Evolutionary conservation across 805 yeast genomes (phyloP).

Genomic region (Hanseniaspora lachancei): DNA sequence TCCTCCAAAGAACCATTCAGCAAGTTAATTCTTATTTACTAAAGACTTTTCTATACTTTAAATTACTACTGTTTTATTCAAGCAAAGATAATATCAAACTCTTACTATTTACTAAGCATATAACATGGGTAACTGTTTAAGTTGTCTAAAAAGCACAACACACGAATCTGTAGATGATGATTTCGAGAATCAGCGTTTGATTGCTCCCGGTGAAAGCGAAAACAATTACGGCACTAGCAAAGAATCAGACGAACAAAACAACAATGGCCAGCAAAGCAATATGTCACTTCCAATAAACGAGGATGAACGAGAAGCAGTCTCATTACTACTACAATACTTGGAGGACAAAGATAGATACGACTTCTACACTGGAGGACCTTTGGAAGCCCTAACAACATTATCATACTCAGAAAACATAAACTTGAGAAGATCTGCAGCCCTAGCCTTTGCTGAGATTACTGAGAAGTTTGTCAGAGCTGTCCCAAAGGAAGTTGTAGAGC

Average conservation of each 20-base stretch:
- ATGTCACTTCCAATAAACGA: slow-evolving; percentile 66
- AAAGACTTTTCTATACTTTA: too few relatives aligned
- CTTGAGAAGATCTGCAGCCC: slow-evolving; percentile 89
- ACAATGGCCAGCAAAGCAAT: slow-evolving; percentile 16
- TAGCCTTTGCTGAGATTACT: slow-evolving; percentile 96
- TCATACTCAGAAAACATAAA: slow-evolving; percentile 93
- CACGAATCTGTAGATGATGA: not conserved
- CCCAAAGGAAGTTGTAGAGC: slow-evolving; percentile 81
- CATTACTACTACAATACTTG: slow-evolving; percentile 72
- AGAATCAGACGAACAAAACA: slow-evolving; percentile 32
- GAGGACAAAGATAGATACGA: slow-evolving; percentile 68
- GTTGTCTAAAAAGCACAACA: slow-evolving; percentile 27
- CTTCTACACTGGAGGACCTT: slow-evolving; percentile 72
- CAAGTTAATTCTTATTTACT: too few relatives aligned
- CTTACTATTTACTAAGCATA: not conserved
- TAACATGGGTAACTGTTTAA: slow-evolving; percentile 41
- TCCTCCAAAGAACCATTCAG: too few relatives aligned
- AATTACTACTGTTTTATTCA: too few relatives aligned
- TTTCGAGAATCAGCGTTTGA: slow-evolving; percentile 5
- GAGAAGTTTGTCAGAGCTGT: slow-evolving; percentile 91
- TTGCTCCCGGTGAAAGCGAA: not conserved
- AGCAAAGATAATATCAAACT: too few relatives aligned
- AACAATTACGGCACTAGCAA: slow-evolving; percentile 17
- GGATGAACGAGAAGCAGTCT: slow-evolving; percentile 91
- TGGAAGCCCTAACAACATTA: slow-evolving; percentile 77